phyloP scores from a whole-genome alignment of 2,329 filamentous ascomycete species.

The Cercospora sojina region DNA sequence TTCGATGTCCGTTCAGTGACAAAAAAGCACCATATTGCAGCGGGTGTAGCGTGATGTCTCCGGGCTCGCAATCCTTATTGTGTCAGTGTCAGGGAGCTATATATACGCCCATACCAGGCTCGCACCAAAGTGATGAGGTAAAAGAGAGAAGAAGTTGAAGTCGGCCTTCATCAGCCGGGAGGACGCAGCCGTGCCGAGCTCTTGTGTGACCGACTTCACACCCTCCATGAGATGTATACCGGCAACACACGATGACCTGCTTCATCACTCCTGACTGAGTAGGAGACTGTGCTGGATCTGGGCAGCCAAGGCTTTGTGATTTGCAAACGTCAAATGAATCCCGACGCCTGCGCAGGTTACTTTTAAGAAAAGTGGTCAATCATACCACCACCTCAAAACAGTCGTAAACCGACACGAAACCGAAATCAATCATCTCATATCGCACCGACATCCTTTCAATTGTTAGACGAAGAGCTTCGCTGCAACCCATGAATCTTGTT shows the following conservation, averaged over 20 bases:
- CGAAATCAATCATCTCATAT: background rate
- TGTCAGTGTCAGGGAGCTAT: background rate
- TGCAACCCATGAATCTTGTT: constrained; percentile 14
- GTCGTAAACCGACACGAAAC: background rate
- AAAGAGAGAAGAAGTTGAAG: background rate
- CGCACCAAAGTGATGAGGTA: background rate
- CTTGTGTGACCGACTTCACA: background rate
- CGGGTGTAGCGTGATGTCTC: background rate
- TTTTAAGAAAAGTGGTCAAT: background rate
- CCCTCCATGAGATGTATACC: background rate
- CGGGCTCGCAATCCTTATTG: background rate
- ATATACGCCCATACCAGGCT: background rate
- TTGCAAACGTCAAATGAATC: accelerated
- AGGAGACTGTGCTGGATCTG: background rate
- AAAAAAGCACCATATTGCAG: background rate
- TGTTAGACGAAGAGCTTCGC: background rate
- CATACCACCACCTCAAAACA: background rate
- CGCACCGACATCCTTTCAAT: no score
- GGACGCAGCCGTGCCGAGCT: background rate
- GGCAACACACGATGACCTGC: background rate
- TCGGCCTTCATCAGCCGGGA: background rate
- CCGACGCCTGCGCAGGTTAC: background rate
- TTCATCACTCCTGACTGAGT: background rate
- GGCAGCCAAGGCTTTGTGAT: background rate
- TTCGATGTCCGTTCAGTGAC: background rate